Base-by-base conservation (phyloP, 2,329 filamentous ascomycete genomes). In the Chaetomium olivaceum region DNA sequence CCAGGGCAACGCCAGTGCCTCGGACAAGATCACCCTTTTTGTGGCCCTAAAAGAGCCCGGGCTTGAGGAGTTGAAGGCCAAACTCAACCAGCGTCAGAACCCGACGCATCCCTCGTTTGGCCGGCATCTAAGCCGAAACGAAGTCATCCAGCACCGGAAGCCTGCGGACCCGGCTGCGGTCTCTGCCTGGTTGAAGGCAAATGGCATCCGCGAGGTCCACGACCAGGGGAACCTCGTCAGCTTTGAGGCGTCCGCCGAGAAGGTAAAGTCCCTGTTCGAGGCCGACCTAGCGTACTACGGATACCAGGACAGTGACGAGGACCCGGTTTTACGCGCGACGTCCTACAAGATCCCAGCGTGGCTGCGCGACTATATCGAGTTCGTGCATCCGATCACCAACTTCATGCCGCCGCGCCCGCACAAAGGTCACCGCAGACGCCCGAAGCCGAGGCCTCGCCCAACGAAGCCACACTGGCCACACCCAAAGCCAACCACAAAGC, bases 371-470 rank as follows among this genome's bases (percentile, higher is more conserved):
- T 71, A 76, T 63, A 76, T 85, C 61, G 77, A 76, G 61, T 84
- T 84, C 66, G 74, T 85, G 31, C 78, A 82, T 50, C 82, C 83
- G 0, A 72, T 84, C 51, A 75, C 77, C 64, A 81, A 84, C 74
- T 85, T 85, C 64, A 80, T 83, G 78, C 74, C 76, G 2, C 81
- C 81, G 1, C 77, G 72, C 58, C 74, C 74, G 58, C 73, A 25
- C 48, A 58, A 50, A 8, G 52, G 54, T 16, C 33, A 55, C 29
- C 60, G 50, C 25, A 31, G 31, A 36, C 61, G 27, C 4, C 56
- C 59, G 12, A 48, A 60, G 21, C 69, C 61, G 5, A 23, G 12
- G n/a, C 50, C 50, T 8, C 21, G 50, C 16, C 58, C 16, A 6
- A 36, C 14, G 27, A 46, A 19, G 14, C 56, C 21, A 58, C 31